Base-by-base conservation (phyloP, 164 flowering plant species). In the Euptelea pleiosperma region DNA sequence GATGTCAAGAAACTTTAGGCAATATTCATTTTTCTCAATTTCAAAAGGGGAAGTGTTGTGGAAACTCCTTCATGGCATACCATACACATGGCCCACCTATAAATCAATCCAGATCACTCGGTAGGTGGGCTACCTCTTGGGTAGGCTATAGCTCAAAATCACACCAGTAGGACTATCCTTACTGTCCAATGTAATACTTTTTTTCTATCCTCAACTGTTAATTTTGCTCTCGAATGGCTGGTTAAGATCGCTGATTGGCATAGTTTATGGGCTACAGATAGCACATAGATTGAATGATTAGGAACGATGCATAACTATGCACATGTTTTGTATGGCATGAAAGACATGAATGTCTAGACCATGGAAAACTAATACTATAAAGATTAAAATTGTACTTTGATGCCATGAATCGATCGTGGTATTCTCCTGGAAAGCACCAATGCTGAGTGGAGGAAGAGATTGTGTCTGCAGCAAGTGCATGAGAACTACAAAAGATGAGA, bases 371-470 rank as follows among this genome's bases (percentile, higher is more conserved):
- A 30, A 51, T 5, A 29, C 22, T 18, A 30, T 6, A 26, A 18
- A 24, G 11, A 40, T n/a, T 15, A 55, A 54, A 54, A 56, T 4
- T 1, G 63, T 65, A 87, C 97, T 50, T 79, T 86, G 74, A 91
- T 86, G 39, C 96, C 88, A 57, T 59, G 70, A 58, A 78, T 77
- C 34, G 98, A 84, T 34, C 87, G 71, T 57, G 98, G 98, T 45
- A 91, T 74, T 72, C 79, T 86, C 73, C 98, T 78, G 1, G 98
- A 91, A 52, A 91, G 91, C 55, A 91, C 98, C 67, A 91, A 66
- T 12, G 98, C 98, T 50, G 98, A 91, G 62, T 91, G 98, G 29
- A 91, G 91, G 66, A 88, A 91, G 57, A 91, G 86, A 73, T 91
- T 91, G 73, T 91, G 98, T 64, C 98, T 91, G 81, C 64, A 68